Conservation (phyloP, 1,284 basidiomycete genomes). For the Papiliotrema terrestris region DNA sequence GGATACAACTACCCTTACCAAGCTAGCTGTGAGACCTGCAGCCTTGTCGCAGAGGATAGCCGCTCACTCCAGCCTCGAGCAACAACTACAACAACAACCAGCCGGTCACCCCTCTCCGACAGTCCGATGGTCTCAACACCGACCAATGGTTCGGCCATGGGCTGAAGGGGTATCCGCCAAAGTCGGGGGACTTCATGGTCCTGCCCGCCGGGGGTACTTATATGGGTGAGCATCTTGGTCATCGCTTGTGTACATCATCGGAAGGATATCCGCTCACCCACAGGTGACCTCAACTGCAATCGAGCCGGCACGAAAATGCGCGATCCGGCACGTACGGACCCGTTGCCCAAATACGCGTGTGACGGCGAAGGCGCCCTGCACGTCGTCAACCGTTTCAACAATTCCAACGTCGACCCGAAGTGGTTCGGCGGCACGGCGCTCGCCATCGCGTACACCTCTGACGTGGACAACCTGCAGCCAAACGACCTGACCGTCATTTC, state of each 20-base stretch:
- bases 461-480: constrained; percentile 57
- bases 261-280: background rate
- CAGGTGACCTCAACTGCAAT: constrained; percentile 16
- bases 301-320: constrained; percentile 7
- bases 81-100: constrained; percentile 20
- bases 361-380: constrained; percentile 25
- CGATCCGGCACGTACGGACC: constrained; percentile 6
- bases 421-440: constrained; percentile 61
- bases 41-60: background rate
- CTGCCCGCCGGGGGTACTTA: constrained; percentile 40
- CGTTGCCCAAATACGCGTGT: constrained; percentile 11
- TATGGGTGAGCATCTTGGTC: constrained; percentile 9
- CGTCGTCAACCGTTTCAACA: constrained; percentile 14
- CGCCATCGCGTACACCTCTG: constrained; percentile 64
- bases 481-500: constrained; percentile 69
- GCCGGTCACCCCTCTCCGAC: constrained; percentile 19
- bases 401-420: constrained; percentile 32
- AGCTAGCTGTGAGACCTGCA: background rate
- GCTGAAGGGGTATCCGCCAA: constrained; percentile 58
- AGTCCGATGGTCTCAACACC: constrained; percentile 8
- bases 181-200: constrained; percentile 57
- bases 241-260: background rate
- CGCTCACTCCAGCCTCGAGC: background rate
- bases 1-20: constrained; percentile 15
- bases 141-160: constrained; percentile 50